Base-by-base conservation (phyloP, 1,284 basidiomycete genomes). In the Cryptococcus neoformans region DNA sequence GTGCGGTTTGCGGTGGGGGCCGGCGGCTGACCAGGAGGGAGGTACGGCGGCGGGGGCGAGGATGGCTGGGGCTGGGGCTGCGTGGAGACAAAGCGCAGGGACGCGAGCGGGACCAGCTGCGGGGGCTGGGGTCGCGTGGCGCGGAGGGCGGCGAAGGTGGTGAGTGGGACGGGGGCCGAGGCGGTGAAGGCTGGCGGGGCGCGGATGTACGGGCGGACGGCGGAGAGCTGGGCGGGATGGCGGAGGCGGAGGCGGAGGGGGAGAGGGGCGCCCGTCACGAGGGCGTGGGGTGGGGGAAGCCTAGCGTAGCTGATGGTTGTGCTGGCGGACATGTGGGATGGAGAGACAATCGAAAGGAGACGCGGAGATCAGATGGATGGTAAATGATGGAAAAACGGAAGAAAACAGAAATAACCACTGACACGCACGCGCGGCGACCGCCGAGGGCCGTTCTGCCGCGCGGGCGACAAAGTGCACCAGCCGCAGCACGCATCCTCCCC, bases 231-330 rank as follows among this genome's bases (percentile, higher is more conserved):
- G 39, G n/a, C 39, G 39, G n/a, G 39, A 40, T n/a, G n/a, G n/a
- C n/a, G 39, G 39, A 8, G 8, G 39, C 9, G n/a, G 39, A 40
- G 39, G 39, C 5, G 61, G 65, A 10, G 58, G 28, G 50, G 59
- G 6, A 49, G 53, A 6, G 61, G 39, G 41, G 48, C 9, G 53
- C 53, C 11, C 51, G 58, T 5, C 52, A 10, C 53, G 46, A 14
- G 10, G 58, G 49, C 17, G 55, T 49, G 40, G 50, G 55, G 37
- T 60, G 57, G 17, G 21, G 21, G 21, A 21, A 21, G 21, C 21
- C 21, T 21, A 21, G 21, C 21, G 21, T 21, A 21, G 21, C 21
- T 21, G 21, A 21, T 21, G 21, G 21, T 21, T 21, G 21, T 21
- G 21, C 21, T 21, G 21, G 21, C 21, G 21, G 21, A 21, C 21